Evolutionary conservation across 495 filamentous ascomycete genomes (phyloP).

Genomic region (Hypoxylon intermedium): DNA sequence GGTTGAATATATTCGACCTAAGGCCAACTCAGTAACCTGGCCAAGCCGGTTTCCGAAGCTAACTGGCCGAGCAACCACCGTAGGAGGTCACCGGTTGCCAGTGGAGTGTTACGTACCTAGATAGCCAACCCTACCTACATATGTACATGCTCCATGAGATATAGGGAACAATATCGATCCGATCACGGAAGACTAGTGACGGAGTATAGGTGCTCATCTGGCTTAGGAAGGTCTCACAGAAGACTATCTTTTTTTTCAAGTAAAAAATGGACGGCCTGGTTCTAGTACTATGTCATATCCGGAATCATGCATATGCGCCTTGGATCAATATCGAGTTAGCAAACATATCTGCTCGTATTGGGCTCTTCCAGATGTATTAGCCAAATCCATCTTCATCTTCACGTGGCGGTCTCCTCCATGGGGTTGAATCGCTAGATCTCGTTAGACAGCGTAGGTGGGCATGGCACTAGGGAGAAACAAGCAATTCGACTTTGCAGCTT

Average conservation of each 20-base stretch:
- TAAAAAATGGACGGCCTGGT: background rate
- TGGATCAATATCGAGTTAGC: conserved; percentile 2
- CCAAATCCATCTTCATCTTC: conserved; percentile 7
- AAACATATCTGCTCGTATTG: conserved; percentile 7
- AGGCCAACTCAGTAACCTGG: background rate
- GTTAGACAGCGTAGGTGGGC: conserved; percentile 3
- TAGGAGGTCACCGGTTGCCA: conserved; percentile 4
- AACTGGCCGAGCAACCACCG: conserved; percentile 35
- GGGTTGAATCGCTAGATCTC: conserved; percentile 14
- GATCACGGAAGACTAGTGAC: conserved; percentile 22
- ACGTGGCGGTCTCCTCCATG: conserved; percentile 5
- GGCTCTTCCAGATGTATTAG: conserved; percentile 9
- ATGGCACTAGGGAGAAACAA: conserved; percentile 16
- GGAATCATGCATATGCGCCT: background rate
- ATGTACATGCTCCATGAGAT: conserved; percentile 6
- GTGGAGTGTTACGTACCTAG: background rate
- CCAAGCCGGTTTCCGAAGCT: conserved; percentile 8
- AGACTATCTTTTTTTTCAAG: conserved; percentile 1
- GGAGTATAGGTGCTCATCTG: conserved; percentile 2
- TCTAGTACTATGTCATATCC: conserved; percentile 1
- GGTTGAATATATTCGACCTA: background rate
- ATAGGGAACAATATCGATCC: conserved; percentile 17
- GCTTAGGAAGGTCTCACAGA: conserved; percentile 36
- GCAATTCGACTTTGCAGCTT: conserved; percentile 19
- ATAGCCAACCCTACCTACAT: background rate